Base-by-base conservation (phyloP, 2,329 filamentous ascomycete genomes). In the Penicillium sp. region DNA sequence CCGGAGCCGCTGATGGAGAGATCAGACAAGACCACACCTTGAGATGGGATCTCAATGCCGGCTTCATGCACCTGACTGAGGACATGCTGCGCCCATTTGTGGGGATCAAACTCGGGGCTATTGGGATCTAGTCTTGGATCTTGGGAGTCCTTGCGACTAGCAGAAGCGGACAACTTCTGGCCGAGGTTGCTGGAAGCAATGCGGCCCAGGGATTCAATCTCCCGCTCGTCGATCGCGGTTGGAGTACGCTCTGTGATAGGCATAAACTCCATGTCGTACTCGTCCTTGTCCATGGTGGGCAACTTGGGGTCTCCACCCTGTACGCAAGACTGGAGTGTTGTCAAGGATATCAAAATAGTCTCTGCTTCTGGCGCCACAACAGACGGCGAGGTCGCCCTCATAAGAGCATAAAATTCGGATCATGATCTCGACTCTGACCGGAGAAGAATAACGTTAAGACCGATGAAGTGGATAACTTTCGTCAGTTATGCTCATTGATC, bases 1-100 rank as follows among this genome's bases (percentile, higher is more conserved):
- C 71, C 71, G 2, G 67, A 69, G 26, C 71, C 71, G 6, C 66
- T 69, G 35, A 73, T 64, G 4, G 61, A 68, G 8, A 73, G 57
- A 26, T 72, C 63, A 12, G 65, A 65, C 37, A 73, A 73, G 22
- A 71, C 68, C 5, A 73, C 64, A 4, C 71, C 68, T 56, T 72
- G 70, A 15, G 61, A 59, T 15, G 64, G 64, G 12, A 64, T 63
- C 40, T 68, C 65, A 19, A 72, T 70, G 1, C 67, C 68, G 19
- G 67, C 62, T 42, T 71, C 64, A 22, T 67, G 61, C 8, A 64
- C 65, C n/a, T 65, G 62, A 47, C 53, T 63, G 33, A 73, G 35
- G 1, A 70, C 61, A 17, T 56, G 54, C 15, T 72, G 68, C 4
- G 70, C 67, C 71, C 71, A 73, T 58, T 60, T 64, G n/a, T 62